Evolutionary conservation across 306 rosid species (phyloP), one percentile per base, ranked within the genome.

Genomic region (Hippophae gyantsensis): DNA sequence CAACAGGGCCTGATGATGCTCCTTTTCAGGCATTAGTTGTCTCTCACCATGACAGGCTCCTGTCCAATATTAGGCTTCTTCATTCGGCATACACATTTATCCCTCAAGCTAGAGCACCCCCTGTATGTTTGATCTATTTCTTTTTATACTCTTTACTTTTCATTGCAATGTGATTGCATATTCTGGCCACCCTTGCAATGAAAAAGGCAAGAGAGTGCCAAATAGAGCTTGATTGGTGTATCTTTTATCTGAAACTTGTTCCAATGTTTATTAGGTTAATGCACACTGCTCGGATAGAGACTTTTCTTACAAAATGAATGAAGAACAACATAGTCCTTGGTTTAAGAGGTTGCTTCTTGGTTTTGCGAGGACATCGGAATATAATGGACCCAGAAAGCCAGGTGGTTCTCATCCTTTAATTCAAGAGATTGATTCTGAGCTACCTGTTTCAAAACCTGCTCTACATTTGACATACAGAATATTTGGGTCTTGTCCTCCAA

Each of bases 401-500:
- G 67, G 67, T 70, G 50, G 63, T 45, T 82, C 78, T 32, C 96
- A 88, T 74, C 89, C 72, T 79, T 78, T 88, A 70, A 93, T 93
- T 68, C 82, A 84, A 82, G 97, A 88, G 81, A 79, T 93, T 62
- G 95, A 88, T 75, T 86, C 90, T 59, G 84, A 85, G 48, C 60
- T 84, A 72, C 81, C 85, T 63, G 79, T 88, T 75, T 81, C 86
- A 60, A 73, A 70, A 66, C 93, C 99, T 27, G 99, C 97, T 57
- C 97, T 93, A 61, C 82, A 76, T 80, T 77, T 93, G 69, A 88
- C 97, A 0, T 80, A 88, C 82, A 77, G 75, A 52, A 82, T 93
- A 67, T 93, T 93, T 73, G 99, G 99, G 52, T 88, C 97, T 41
- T 88, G 82, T 51, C 99, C 99, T 38, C 99, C 97, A 8, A 86